phyloP scores from a whole-genome alignment of 805 yeast species.

The Millerozyma acaciae region DNA sequence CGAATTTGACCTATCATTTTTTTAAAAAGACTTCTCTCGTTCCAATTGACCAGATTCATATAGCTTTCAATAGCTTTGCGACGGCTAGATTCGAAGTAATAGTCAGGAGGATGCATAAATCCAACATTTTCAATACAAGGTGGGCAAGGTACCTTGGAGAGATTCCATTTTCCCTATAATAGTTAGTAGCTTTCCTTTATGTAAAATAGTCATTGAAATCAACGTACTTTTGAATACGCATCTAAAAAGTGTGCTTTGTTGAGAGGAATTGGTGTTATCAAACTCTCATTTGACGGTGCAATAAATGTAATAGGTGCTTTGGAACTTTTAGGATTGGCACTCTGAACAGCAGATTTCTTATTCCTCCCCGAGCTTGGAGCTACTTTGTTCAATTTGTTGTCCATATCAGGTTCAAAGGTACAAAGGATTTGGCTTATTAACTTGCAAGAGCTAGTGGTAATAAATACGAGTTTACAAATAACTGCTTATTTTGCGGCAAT shows the following conservation, averaged over 20 bases:
- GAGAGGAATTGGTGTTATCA: constrained; percentile 17
- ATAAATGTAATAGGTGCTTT: constrained; percentile 10
- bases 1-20: constrained; percentile 34
- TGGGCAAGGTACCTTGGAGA: constrained; percentile 55
- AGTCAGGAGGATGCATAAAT: constrained; percentile 57
- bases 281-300: constrained; percentile 17
- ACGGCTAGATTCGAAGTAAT: constrained; percentile 47
- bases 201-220: not conserved
- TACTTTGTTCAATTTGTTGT: no score
- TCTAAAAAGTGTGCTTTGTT: constrained; percentile 55
- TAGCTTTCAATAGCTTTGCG: constrained; percentile 41
- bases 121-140: constrained; percentile 43
- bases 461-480: no score
- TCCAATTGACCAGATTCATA: constrained; percentile 48
- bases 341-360: no score
- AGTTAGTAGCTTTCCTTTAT: constrained; percentile 10
- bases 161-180: constrained; percentile 50
- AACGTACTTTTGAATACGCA: constrained; percentile 42
- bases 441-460: no score
- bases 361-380: no score
- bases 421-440: no score
- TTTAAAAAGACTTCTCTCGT: constrained; percentile 32
- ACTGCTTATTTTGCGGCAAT: constrained; percentile 1
- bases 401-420: no score
- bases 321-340: constrained; percentile 7